These are phyloP conservation scores for Arthroderma sp. DNA, from an alignment of 2,329 filamentous ascomycete genomes.

Conservation along the genomic window DNA sequence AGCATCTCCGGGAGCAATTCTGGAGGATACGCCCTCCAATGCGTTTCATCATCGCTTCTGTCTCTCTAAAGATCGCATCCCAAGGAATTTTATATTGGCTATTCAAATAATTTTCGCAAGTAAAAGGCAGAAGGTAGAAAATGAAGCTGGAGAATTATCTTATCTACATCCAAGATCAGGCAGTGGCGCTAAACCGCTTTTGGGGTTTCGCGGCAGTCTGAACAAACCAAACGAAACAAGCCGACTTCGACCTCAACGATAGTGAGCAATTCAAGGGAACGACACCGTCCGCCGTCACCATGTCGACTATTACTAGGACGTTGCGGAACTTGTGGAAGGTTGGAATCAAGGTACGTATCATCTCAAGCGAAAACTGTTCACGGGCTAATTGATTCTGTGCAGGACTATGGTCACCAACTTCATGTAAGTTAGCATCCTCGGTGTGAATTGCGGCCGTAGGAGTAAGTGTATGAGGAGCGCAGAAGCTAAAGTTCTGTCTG, in stretches of 20 bases:
- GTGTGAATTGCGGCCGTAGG: neutral
- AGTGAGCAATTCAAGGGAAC: slow-evolving; percentile 3
- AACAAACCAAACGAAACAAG: neutral
- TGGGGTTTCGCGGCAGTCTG: neutral
- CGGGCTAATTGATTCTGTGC: slow-evolving; percentile 29
- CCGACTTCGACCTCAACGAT: slow-evolving; percentile 8
- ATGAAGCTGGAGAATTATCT: neutral
- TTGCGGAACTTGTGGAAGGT: slow-evolving; percentile 76
- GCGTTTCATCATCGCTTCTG: slow-evolving; percentile 27
- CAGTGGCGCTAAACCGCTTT: slow-evolving; percentile 14
- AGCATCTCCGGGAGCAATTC: slow-evolving; percentile 21
- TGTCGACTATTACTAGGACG: slow-evolving; percentile 87
- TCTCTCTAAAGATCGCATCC: neutral
- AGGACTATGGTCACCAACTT: slow-evolving; percentile 90
- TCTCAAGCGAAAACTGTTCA: slow-evolving; percentile 12
- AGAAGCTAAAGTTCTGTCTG: neutral
- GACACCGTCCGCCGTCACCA: slow-evolving; percentile 37
- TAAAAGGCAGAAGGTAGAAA: neutral
- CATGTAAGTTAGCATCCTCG: slow-evolving; percentile 47
- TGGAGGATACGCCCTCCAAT: slow-evolving; percentile 29
- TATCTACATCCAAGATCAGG: slow-evolving; percentile 8
- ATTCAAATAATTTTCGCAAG: neutral
- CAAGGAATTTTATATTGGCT: neutral
- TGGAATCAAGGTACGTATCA: slow-evolving; percentile 61
- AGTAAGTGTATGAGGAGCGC: neutral